A percentile compares a stretch with the other conserved stretches of the same genome.
phyloP scores from a whole-genome alignment of 2,329 filamentous ascomycete genomes.

The Lachnellula hyalina region DNA sequence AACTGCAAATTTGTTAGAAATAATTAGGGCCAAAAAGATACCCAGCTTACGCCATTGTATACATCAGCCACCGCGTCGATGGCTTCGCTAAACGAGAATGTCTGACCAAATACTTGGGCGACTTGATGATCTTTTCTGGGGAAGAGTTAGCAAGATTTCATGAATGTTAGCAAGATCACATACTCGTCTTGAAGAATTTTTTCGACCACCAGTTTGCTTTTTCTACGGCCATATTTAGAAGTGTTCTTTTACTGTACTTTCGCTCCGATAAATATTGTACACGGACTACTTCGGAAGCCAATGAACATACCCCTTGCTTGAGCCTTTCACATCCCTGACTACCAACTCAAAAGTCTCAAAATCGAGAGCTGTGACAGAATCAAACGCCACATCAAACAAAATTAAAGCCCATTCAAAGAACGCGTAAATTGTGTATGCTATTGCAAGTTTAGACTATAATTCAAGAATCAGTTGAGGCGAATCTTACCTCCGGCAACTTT shows the following conservation, averaged over 20 bases:
- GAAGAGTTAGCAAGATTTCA: slow-evolving; percentile 27
- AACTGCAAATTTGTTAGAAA: slow-evolving; percentile 49
- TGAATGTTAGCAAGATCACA: slow-evolving; percentile 32
- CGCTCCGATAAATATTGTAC: slow-evolving; percentile 38
- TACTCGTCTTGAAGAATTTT: slow-evolving; percentile 68
- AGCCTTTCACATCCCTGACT: slow-evolving; percentile 81
- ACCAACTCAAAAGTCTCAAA: slow-evolving; percentile 85
- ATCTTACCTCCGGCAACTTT: slow-evolving; percentile 81
- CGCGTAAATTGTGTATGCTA: slow-evolving; percentile 94
- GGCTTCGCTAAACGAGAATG: slow-evolving; percentile 68
- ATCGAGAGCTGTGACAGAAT: slow-evolving; percentile 89
- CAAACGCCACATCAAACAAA: slow-evolving; percentile 91
- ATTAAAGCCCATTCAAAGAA: slow-evolving; percentile 98
- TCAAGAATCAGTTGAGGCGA: slow-evolving; percentile 7
- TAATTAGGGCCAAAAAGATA: not conserved
- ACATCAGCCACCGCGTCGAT: slow-evolving; percentile 82
- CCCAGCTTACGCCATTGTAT: slow-evolving; percentile 72
- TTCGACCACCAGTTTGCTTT: slow-evolving; percentile 40
- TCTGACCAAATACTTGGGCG: slow-evolving; percentile 61
- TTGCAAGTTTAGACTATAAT: slow-evolving; percentile 20
- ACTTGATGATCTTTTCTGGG: slow-evolving; percentile 70
- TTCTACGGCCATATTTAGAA: slow-evolving; percentile 34
- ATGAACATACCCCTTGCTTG: slow-evolving; percentile 97
- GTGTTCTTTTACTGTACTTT: slow-evolving; percentile 24
- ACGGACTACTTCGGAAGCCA: slow-evolving; percentile 83